A percentile compares a stretch with the other conserved stretches of the same genome.
phyloP scores from a whole-genome alignment of 805 yeast genomes.

The Kuraishia ogatae region DNA sequence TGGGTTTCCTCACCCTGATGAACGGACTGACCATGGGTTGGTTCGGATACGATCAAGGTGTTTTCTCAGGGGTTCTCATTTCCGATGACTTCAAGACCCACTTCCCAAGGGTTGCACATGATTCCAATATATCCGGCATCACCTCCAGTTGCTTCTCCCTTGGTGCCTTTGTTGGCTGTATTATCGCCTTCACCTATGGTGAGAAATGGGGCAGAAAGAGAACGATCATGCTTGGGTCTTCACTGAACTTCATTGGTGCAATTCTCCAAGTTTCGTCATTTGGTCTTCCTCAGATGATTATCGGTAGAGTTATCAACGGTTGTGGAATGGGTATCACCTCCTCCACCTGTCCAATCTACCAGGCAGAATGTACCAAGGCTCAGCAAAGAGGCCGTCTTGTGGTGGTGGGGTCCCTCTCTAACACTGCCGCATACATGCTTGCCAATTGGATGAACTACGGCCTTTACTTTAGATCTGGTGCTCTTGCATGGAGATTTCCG shows the following conservation, averaged over 20 bases:
- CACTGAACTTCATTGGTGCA: conserved; percentile 57
- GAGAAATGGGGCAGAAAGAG: conserved; percentile 52
- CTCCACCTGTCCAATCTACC: conserved; percentile 66
- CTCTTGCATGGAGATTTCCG: conserved; percentile 60
- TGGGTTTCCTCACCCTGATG: conserved; percentile 5
- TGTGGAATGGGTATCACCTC: conserved; percentile 64
- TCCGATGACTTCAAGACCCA: conserved; percentile 8
- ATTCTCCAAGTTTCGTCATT: conserved; percentile 40
- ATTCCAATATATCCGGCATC: conserved; percentile 3
- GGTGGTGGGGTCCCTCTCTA: conserved; percentile 50
- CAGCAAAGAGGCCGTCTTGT: conserved; percentile 63
- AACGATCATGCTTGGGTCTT: conserved; percentile 42
- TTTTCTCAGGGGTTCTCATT: conserved; percentile 7
- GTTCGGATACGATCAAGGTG: conserved; percentile 8
- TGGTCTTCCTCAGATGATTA: conserved; percentile 37
- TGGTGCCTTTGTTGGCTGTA: conserved; percentile 52
- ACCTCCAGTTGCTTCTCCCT: conserved; percentile 28
- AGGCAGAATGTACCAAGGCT: conserved; percentile 61
- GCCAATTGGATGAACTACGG: conserved; percentile 61
- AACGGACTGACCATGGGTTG: conserved; percentile 8
- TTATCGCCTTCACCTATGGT: conserved; percentile 38
- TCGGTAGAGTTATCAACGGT: conserved; percentile 62
- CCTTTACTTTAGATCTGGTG: conserved; percentile 36
- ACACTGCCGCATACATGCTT: conserved; percentile 56
- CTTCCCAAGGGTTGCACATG: neutral